Base-by-base conservation (phyloP, 208 protist genomes). In the Leishmania amazonensis region DNA sequence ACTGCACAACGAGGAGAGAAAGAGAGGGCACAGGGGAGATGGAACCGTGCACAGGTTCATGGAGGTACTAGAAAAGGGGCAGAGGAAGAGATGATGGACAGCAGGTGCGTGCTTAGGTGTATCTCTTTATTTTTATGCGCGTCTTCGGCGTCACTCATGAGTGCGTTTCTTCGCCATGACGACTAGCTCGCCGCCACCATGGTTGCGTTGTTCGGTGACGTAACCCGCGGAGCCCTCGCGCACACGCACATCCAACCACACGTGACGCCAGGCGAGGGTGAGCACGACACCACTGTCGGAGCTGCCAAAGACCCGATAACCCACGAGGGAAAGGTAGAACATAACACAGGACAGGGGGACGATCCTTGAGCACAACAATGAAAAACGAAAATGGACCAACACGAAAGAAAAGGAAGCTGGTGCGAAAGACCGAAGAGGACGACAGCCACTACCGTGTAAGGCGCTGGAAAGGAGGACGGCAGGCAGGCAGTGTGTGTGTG, bases 21-120 rank as follows among this genome's bases (percentile, higher is more conserved):
- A 87, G 11, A 40, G 31, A 83, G n/a, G 65, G 45, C 78, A 54
- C 70, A 21, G 15, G 17, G 28, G 45, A 74, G 42, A 45, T 8
- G 19, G 42, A n/a, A 31, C 7, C 42, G 68, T 19, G 24, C 57
- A 31, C 6, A 31, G 57, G 24, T 5, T 9, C 35, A n/a, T 71
- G 65, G 24, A 31, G 57, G 17, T 24, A 62, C 1, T 4, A 31
- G 57, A 62, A 15, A 62, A 24, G 0, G 57, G 51, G 4, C 15
- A 54, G 51, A 21, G 17, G 17, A 54, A 54, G 15, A 35, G 15
- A 5, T 40, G 21, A 68, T 42, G 15, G n/a, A 31, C 62, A 68
- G 31, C 28, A 35, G 31, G 31, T 40, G 21, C 31, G 15, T 21
- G 0, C 17, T 7, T 28, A 6, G 15, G 62, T 7, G 13, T 62